A percentile compares a stretch with the other conserved stretches of the same genome.
Evolutionary conservation across 1,284 basidiomycete genomes (phyloP).

Genomic region (Leccinum subrobustum): DNA sequence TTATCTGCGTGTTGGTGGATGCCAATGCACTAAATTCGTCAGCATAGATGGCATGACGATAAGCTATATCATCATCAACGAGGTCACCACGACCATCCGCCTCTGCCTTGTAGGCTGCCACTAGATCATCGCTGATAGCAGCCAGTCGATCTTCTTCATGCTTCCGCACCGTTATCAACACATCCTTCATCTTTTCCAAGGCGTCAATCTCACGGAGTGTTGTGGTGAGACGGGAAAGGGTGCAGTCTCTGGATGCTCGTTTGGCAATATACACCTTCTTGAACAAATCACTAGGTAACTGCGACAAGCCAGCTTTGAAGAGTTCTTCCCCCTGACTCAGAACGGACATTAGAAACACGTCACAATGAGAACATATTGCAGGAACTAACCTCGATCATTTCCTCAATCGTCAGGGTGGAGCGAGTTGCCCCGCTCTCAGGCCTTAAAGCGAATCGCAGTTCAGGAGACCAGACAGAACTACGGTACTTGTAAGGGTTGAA

Average conservation of each 20-base stretch:
- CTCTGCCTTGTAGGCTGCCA: neutral
- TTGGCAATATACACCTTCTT: slow-evolving; percentile 1
- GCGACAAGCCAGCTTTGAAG: neutral
- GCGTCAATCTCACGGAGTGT: neutral
- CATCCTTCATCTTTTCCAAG: neutral
- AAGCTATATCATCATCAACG: slow-evolving; percentile 1
- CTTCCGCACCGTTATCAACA: neutral
- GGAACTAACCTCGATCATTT: neutral
- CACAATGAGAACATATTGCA: neutral
- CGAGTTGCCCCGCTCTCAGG: neutral
- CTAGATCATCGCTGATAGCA: neutral
- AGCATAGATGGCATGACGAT: slow-evolving; percentile 1
- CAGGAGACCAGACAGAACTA: neutral
- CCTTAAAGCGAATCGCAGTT: neutral
- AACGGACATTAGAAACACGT: neutral
- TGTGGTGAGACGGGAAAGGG: neutral
- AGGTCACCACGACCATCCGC: neutral
- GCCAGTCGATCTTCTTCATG: neutral
- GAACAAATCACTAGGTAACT: neutral
- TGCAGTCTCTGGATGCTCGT: neutral
- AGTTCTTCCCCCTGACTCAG: neutral
- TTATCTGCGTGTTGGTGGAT: neutral
- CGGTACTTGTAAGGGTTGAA: neutral
- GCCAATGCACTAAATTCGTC: neutral
- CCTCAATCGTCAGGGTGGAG: neutral